A percentile compares a stretch with the other conserved stretches of the same genome.
These are phyloP conservation scores for Strobilomyces confusus DNA, from an alignment of 768 basidiomycete genomes.

Conservation along the genomic window DNA sequence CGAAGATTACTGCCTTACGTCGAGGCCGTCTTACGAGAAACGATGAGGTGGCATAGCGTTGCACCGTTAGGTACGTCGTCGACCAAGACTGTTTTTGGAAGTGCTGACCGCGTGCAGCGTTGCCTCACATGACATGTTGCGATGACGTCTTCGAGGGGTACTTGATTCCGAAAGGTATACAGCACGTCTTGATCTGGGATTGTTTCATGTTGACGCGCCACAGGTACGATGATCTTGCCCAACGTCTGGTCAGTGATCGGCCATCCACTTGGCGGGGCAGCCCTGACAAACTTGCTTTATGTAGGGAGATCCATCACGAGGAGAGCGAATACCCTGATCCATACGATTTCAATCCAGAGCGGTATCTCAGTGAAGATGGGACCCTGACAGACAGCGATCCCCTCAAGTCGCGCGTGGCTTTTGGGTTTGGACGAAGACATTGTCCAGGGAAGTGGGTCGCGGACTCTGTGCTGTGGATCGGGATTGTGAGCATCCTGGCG, in stretches of 20 bases:
- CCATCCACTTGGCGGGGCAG: neutral
- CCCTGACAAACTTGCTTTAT: neutral
- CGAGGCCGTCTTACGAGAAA: constrained; percentile 30
- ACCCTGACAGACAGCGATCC: constrained; percentile 21
- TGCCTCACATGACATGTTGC: constrained; percentile 26
- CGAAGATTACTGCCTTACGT: constrained; percentile 25
- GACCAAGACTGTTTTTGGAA: neutral
- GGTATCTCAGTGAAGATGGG: constrained; percentile 24
- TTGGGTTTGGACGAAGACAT: constrained; percentile 31
- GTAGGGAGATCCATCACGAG: constrained; percentile 30
- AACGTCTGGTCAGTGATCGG: constrained; percentile 26
- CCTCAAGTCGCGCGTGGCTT: constrained; percentile 24
- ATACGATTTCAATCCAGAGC: constrained; percentile 25
- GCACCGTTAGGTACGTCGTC: constrained; percentile 24
- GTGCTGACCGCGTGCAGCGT: constrained; percentile 16
- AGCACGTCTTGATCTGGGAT: neutral
- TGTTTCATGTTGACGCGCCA: constrained; percentile 2
- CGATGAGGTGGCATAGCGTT: constrained; percentile 32
- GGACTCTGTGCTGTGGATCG: constrained; percentile 30
- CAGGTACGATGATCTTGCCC: constrained; percentile 26
- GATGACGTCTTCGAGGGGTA: constrained; percentile 46
- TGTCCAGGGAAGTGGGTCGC: constrained; percentile 32
- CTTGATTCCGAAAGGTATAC: constrained; percentile 35
- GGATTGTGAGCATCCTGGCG: constrained; percentile 27
- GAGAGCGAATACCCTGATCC: constrained; percentile 28